These are phyloP conservation scores for Sporisorium exsertum DNA, from an alignment of 1,284 basidiomycete species.

Conservation along the genomic window DNA sequence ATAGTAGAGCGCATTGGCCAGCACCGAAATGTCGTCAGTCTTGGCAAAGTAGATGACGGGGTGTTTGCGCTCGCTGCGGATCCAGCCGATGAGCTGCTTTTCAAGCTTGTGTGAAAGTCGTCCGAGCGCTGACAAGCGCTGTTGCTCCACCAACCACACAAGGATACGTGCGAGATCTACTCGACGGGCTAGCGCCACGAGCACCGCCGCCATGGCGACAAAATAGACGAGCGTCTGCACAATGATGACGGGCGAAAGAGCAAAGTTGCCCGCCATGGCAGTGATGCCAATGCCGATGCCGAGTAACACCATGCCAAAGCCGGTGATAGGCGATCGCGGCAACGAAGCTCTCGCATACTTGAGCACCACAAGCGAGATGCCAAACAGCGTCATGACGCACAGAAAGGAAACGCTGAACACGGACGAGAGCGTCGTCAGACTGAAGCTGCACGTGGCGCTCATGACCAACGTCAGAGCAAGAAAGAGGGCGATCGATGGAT, in stretches of 20 bases:
- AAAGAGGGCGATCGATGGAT: conserved; percentile 74
- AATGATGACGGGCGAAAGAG: conserved; percentile 73
- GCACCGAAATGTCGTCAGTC: conserved; percentile 71
- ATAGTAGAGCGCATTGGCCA: conserved; percentile 77
- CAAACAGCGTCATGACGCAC: conserved; percentile 76
- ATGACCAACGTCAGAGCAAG: conserved; percentile 73
- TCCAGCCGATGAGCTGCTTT: conserved; percentile 71
- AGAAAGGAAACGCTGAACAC: conserved; percentile 74
- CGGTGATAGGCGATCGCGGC: conserved; percentile 71
- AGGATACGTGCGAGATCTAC: conserved; percentile 73
- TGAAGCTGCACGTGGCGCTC: conserved; percentile 75
- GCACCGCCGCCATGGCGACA: conserved; percentile 70
- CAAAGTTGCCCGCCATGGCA: conserved; percentile 68
- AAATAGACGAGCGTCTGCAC: conserved; percentile 71
- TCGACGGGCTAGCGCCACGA: conserved; percentile 74
- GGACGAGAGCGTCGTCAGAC: conserved; percentile 67
- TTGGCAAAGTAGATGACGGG: conserved; percentile 71
- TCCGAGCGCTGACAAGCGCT: conserved; percentile 62
- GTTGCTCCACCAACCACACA: conserved; percentile 78
- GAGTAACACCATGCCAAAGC: conserved; percentile 71
- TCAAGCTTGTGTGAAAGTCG: conserved; percentile 68
- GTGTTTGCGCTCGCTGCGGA: conserved; percentile 73
- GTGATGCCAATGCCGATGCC: conserved; percentile 76
- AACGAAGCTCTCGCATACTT: conserved; percentile 77
- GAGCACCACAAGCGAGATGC: conserved; percentile 75